phyloP scores from a whole-genome alignment of 768 basidiomycete species.

The Tephrocybe sp. region DNA sequence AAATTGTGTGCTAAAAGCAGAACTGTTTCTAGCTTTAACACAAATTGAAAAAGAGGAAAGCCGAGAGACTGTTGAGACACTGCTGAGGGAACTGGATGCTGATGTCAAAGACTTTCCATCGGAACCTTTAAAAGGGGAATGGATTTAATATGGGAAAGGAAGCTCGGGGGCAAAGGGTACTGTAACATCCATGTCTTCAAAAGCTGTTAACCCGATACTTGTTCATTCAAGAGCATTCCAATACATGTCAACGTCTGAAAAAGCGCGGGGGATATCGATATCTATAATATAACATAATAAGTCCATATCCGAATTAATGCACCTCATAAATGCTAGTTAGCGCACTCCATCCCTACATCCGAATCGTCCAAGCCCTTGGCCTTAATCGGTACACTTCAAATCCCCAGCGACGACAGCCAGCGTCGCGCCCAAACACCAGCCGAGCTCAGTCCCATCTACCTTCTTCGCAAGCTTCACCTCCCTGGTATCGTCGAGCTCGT shows the following conservation, averaged over 20 bases:
- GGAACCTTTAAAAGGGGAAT: conserved; percentile 49
- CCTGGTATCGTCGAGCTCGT: conserved; percentile 75
- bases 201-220: too few species aligned
- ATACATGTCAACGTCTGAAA: too few species aligned
- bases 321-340: neutral
- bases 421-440: conserved; percentile 89
- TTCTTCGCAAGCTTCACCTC: conserved; percentile 82
- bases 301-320: too few species aligned
- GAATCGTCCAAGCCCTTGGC: neutral
- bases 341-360: neutral
- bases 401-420: conserved; percentile 69
- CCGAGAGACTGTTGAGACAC: conserved; percentile 33
- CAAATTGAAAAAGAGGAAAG: conserved; percentile 37
- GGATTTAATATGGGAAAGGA: conserved; percentile 40
- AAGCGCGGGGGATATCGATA: too few species aligned
- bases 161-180: too few species aligned
- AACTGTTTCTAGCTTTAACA: conserved; percentile 31
- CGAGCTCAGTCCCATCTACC: conserved; percentile 86
- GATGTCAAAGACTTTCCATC: conserved; percentile 38
- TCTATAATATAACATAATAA: too few species aligned
- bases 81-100: conserved; percentile 45
- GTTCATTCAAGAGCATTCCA: too few species aligned
- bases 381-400: conserved; percentile 40
- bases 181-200: too few species aligned
- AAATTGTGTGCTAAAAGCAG: neutral